phyloP scores from a whole-genome alignment of 768 basidiomycete species.

The Suillus plorans region DNA sequence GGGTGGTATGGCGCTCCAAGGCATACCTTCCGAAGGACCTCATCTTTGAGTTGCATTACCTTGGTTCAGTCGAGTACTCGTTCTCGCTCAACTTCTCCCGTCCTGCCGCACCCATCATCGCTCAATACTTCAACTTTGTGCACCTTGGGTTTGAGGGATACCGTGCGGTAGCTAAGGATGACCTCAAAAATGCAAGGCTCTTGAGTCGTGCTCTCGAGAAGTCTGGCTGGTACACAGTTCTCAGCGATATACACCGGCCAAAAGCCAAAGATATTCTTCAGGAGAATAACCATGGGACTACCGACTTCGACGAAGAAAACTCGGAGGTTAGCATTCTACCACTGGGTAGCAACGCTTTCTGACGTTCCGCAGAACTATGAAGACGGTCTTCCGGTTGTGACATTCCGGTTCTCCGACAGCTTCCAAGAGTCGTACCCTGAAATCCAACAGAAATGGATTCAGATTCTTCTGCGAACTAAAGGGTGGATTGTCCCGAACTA shows the following conservation, averaged over 20 bases:
- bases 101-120: constrained; percentile 59
- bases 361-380: constrained; percentile 37
- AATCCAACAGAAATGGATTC: constrained; percentile 59
- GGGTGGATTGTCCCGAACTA: constrained; percentile 65
- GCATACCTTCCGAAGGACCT: constrained; percentile 64
- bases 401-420: constrained; percentile 54
- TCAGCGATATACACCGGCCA: constrained; percentile 55
- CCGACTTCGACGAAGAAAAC: constrained; percentile 48
- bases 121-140: constrained; percentile 63
- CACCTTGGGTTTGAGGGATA: constrained; percentile 60
- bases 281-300: constrained; percentile 23
- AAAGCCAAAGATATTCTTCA: constrained; percentile 20
- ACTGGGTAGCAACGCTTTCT: constrained; percentile 33
- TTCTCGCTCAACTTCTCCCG: constrained; percentile 66
- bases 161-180: constrained; percentile 44
- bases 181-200: constrained; percentile 63
- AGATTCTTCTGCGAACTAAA: constrained; percentile 45
- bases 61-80: constrained; percentile 68
- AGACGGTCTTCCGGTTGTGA: constrained; percentile 52
- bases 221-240: constrained; percentile 49
- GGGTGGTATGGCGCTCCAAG: constrained; percentile 62
- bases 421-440: constrained; percentile 54
- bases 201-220: constrained; percentile 62
- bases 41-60: constrained; percentile 61
- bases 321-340: constrained; percentile 46